Base-by-base conservation (phyloP, 1,139 yeast genomes). In the Candida sanyaensis region DNA sequence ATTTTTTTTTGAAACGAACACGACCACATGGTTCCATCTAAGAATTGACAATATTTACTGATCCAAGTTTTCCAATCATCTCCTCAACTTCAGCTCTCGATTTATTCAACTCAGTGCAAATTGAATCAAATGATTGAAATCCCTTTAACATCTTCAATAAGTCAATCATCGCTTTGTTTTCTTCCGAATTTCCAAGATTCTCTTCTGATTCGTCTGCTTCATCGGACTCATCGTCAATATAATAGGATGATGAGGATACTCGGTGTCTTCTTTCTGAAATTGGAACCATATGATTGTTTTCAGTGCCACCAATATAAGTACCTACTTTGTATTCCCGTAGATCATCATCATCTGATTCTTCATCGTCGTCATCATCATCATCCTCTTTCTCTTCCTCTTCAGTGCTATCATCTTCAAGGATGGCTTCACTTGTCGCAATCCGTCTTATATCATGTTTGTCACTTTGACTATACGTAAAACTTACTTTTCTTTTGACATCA, bases 121-220 rank as follows among this genome's bases (percentile, higher is more conserved):
- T 83, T 7, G 85, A 78, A 60, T 89, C 96, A 54, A 86, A 78
- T 57, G 81, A 82, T 50, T 83, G 86, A 29, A 81, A 80, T 26
- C 81, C 81, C 51, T 76, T 78, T 31, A 86, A 59, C 40, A 85
- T 67, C 50, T 80, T 65, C 32, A 86, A 60, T 31, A 75, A 38
- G 30, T 54, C 56, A 17, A 59, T 38, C 45, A 59, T 68, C 72
- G 53, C 56, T 26, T 52, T 47, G 13, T 73, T 75, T 47, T 68
- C 73, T 23, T 45, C 47, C 1, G 41, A 28, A 13, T 37, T 49
- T 8, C 26, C 30, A 12, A 31, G 31, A 13, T 43, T 50, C 26
- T 41, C 43, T 12, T 24, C 36, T 17, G 33, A 26, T 12, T 47
- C 52, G 26, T 43, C 43, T 11, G 8, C 36, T 6, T 30, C 45